Percentiles rank a stretch among this genome's conserved stretches.
phyloP scores from a whole-genome alignment of 139 green algal genomes.

The Coccomyxa sp. region DNA sequence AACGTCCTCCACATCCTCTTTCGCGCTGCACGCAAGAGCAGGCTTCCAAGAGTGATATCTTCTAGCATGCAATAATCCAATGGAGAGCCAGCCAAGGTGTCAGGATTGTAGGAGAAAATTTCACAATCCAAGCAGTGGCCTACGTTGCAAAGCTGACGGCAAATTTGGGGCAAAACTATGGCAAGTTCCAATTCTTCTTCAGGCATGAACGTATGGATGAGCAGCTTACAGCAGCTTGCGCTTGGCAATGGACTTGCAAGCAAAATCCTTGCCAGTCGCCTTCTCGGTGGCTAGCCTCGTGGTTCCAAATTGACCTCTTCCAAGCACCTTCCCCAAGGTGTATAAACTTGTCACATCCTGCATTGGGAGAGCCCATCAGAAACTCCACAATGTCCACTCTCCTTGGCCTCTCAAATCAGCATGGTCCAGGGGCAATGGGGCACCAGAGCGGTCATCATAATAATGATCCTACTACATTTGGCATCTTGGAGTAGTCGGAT shows the following conservation, averaged over 20 bases:
- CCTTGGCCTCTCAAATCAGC: too few relatives aligned
- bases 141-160: too few relatives aligned
- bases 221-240: constrained; percentile 66
- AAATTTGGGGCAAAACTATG: too few relatives aligned
- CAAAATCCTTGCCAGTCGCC: constrained; percentile 50
- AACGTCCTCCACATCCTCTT: constrained; percentile 95
- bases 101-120: too few relatives aligned
- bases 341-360: constrained; percentile 47
- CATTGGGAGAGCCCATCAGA: background rate
- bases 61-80: background rate
- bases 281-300: constrained; percentile 32
- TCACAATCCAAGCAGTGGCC: too few relatives aligned
- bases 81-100: too few relatives aligned
- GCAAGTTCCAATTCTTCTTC: too few relatives aligned
- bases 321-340: constrained; percentile 45
- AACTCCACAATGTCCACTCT: background rate
- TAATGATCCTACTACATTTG: background rate
- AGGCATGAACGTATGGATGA: background rate
- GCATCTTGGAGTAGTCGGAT: background rate
- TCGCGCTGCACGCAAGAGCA: constrained; percentile 13
- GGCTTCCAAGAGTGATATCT: background rate
- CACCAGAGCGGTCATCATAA: too few relatives aligned
- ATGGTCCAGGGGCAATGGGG: too few relatives aligned
- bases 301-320: constrained; percentile 43
- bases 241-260: constrained; percentile 95